Percentiles rank a stretch among this genome's conserved stretches.
Evolutionary conservation across 1,284 basidiomycete genomes (phyloP).

Genomic region (Ustilago shanxiensis): DNA sequence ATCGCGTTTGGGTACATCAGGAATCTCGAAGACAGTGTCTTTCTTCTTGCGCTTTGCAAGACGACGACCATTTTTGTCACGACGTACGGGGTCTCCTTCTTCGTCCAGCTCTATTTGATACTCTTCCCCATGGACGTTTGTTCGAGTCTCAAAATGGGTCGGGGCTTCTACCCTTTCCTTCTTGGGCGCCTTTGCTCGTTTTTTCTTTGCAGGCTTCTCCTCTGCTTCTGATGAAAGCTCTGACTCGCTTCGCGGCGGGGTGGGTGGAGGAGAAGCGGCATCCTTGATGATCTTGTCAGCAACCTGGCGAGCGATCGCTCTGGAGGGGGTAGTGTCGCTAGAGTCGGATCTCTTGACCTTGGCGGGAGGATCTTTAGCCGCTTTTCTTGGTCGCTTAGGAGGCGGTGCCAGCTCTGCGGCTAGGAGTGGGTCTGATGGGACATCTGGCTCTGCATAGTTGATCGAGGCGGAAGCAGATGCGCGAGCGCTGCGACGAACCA

Average conservation of each 20-base stretch:
- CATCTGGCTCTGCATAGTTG: conserved; percentile 35
- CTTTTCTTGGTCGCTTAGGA: conserved; percentile 13
- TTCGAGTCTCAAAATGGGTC: conserved; percentile 40
- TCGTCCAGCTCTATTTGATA: conserved; percentile 52
- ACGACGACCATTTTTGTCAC: conserved; percentile 71
- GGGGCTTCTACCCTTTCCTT: conserved; percentile 40
- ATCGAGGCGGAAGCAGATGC: conserved; percentile 27
- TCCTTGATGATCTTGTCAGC: conserved; percentile 24
- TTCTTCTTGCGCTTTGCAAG: conserved; percentile 74
- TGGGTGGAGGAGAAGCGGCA: conserved; percentile 23
- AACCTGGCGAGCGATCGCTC: conserved; percentile 25
- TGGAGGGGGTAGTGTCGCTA: neutral
- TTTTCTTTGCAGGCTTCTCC: conserved; percentile 18
- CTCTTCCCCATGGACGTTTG: conserved; percentile 50
- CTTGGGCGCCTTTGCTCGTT: conserved; percentile 29
- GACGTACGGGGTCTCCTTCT: conserved; percentile 59
- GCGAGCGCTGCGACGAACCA: conserved; percentile 41
- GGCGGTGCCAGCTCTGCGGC: conserved; percentile 13
- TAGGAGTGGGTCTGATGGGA: neutral
- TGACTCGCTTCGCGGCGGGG: conserved; percentile 27
- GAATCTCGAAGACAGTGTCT: conserved; percentile 79
- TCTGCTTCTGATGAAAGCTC: conserved; percentile 24
- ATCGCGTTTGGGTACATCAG: conserved; percentile 71
- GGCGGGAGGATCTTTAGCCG: conserved; percentile 14
- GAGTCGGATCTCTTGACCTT: neutral